Base-by-base conservation (phyloP, 208 protist genomes). In the Wallacemonas sp. region DNA sequence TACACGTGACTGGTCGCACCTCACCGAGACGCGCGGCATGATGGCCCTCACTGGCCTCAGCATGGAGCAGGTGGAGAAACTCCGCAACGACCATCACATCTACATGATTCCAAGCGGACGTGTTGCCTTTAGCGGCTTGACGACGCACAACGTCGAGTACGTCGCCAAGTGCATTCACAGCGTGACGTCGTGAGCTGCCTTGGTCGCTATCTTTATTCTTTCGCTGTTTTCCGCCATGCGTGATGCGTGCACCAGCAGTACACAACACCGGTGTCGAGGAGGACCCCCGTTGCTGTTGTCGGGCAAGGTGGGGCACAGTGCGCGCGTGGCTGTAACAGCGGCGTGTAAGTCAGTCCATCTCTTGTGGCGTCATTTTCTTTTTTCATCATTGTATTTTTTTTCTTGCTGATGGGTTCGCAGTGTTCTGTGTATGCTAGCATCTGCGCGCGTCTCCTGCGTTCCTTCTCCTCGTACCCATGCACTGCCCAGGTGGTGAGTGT, bases 11-110 rank as follows among this genome's bases (percentile, higher is more conserved):
- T 98, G 96, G 95, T 66, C 63, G 24, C 97, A 98, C 71, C 88
- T 99, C 26, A 85, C 88, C 48, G 73, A 82, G 5, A 96, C 98
- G 66, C 92, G 96, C 34, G 98, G 98, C 57, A 99, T 99, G 97
- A 99, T 99, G 80, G 94, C 92, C 29, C 98, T 91, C 76, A 92
- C 91, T 0, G 96, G 97, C 29, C 80, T 99, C n/a, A 92, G 67
- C 53, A 71, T 75, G 68, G 73, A 77, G 32, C 76, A 97, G 75
- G 89, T 91, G 37, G 30, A 41, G 8, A 45, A 10, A 46, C 62
- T 92, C 57, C 67, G 69, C 37, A 46, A 66, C 32, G 68, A 87
- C 63, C 78, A 89, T 65, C 80, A 90, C 71, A 65, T 95, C 21
- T 95, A 92, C 60, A 76, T 95, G 71, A 91, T 75, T 5, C 55